A percentile compares a stretch with the other conserved stretches of the same genome.
Evolutionary conservation across 2,329 filamentous ascomycete species (phyloP).

Genomic region (Xylaria hypoxylon): DNA sequence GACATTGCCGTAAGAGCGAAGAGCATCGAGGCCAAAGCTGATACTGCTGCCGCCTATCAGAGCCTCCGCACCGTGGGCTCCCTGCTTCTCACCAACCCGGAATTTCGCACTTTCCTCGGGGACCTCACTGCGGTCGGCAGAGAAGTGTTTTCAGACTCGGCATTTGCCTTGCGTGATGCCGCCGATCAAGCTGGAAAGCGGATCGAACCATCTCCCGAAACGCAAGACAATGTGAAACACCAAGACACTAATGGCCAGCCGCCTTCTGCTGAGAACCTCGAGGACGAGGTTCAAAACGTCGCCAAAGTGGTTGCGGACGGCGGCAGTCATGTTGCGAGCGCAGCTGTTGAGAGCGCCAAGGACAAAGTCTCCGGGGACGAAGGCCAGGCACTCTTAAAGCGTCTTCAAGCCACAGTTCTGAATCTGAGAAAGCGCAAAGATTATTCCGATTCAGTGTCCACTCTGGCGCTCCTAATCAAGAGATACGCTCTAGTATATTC

Average conservation of each 20-base stretch:
- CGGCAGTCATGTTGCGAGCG: conserved; percentile 46
- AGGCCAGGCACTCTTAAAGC: conserved; percentile 76
- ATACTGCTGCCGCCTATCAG: conserved; percentile 79
- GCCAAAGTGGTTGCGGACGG: conserved; percentile 64
- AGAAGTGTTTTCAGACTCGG: conserved; percentile 88
- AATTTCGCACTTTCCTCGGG: conserved; percentile 87
- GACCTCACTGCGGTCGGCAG: conserved; percentile 83
- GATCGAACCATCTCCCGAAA: conserved; percentile 74
- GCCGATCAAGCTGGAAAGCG: conserved; percentile 80
- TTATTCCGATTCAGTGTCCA: conserved; percentile 88
- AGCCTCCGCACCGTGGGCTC: conserved; percentile 86
- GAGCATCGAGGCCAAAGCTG: conserved; percentile 73
- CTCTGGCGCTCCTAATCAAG: conserved; percentile 78
- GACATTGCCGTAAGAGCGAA: conserved; percentile 71
- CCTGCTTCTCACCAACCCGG: conserved; percentile 87
- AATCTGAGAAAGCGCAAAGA: conserved; percentile 81
- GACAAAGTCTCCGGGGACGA: conserved; percentile 80
- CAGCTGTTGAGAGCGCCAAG: conserved; percentile 74
- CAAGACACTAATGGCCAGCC: conserved; percentile 49
- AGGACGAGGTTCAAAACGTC: conserved; percentile 66
- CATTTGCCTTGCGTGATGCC: conserved; percentile 79
- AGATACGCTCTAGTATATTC: conserved; percentile 84
- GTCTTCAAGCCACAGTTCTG: conserved; percentile 80
- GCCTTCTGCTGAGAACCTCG: conserved; percentile 73
- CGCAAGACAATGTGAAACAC: conserved; percentile 65